phyloP scores from a whole-genome alignment of 108 stramenopile genomes.

The Pseudonitzschia multistriata region DNA sequence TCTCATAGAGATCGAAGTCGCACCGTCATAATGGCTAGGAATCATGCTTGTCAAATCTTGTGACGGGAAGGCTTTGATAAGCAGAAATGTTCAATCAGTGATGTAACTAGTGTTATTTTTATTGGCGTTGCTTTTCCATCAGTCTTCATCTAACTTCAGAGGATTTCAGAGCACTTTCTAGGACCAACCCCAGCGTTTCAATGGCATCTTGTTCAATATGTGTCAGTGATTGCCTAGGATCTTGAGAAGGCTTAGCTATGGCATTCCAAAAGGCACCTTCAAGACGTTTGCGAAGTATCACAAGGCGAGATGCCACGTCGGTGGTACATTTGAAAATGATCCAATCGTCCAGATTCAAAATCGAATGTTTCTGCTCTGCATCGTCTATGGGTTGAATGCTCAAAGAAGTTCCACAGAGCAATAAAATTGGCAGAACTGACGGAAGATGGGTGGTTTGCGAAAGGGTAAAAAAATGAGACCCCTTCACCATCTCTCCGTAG shows the following conservation, averaged over 20 bases:
- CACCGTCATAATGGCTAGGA: not conserved
- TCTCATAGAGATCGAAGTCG: conserved; percentile 2
- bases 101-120: not conserved
- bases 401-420: conserved; percentile 59
- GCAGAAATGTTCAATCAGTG: not conserved
- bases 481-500: conserved; percentile 70
- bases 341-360: conserved; percentile 70
- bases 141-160: conserved; percentile 2
- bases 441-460: conserved; percentile 64
- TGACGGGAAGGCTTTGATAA: not conserved
- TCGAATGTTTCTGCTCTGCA: conserved; percentile 23
- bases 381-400: conserved; percentile 44
- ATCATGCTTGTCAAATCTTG: too few species aligned
- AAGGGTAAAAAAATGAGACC: conserved; percentile 55
- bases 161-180: conserved; percentile 43
- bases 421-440: conserved; percentile 58
- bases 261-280: conserved; percentile 52
- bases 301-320: conserved; percentile 43
- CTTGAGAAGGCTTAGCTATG: conserved; percentile 42
- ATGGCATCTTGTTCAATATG: conserved; percentile 43
- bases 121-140: not conserved
- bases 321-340: conserved; percentile 53
- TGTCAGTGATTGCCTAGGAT: conserved; percentile 18
- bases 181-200: conserved; percentile 44
- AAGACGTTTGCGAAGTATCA: conserved; percentile 57